A percentile compares a stretch with the other conserved stretches of the same genome.
phyloP scores from a whole-genome alignment of 306 rosid genomes.

The Lablab purpureus region DNA sequence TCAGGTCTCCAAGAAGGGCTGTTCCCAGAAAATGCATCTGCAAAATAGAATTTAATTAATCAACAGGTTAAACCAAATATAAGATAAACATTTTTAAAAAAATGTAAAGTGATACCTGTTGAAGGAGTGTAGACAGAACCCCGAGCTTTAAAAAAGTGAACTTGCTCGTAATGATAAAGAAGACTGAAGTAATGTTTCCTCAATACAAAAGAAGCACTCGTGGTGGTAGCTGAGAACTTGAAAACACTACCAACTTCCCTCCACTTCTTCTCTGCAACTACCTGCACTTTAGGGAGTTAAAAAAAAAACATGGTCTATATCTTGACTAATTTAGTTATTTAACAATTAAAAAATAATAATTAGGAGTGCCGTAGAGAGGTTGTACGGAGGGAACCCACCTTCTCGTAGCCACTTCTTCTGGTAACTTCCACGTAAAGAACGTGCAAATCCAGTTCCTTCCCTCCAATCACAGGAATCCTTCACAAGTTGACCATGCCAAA shows the following conservation, averaged over 20 bases:
- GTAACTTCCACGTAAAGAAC: slow-evolving; percentile 87
- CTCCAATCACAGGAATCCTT: slow-evolving; percentile 99
- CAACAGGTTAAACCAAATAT: no score
- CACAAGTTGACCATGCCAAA: slow-evolving; percentile 11
- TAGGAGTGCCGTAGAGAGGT: background rate
- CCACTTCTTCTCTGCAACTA: slow-evolving; percentile 98
- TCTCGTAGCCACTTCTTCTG: slow-evolving; percentile 86
- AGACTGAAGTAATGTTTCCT: slow-evolving; percentile 84
- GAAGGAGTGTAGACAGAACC: slow-evolving; percentile 71
- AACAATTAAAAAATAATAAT: background rate
- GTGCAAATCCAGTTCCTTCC: slow-evolving; percentile 95
- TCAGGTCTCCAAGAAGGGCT: slow-evolving; percentile 70
- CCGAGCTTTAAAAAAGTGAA: slow-evolving; percentile 69
- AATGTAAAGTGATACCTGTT: slow-evolving; percentile 50
- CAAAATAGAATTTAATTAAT: background rate
- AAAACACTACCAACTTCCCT: slow-evolving; percentile 93
- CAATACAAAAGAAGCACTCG: slow-evolving; percentile 93
- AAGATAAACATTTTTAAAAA: no score
- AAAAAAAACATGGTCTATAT: background rate
- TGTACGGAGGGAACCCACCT: slow-evolving; percentile 54
- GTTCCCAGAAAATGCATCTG: slow-evolving; percentile 65
- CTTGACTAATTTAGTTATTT: background rate
- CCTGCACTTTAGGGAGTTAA: slow-evolving; percentile 48
- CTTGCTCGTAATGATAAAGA: slow-evolving; percentile 91
- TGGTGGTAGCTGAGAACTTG: slow-evolving; percentile 85